A percentile compares a stretch with the other conserved stretches of the same genome.
Conservation (phyloP, 305 asterid species). For the Ilex paraguariensis region DNA sequence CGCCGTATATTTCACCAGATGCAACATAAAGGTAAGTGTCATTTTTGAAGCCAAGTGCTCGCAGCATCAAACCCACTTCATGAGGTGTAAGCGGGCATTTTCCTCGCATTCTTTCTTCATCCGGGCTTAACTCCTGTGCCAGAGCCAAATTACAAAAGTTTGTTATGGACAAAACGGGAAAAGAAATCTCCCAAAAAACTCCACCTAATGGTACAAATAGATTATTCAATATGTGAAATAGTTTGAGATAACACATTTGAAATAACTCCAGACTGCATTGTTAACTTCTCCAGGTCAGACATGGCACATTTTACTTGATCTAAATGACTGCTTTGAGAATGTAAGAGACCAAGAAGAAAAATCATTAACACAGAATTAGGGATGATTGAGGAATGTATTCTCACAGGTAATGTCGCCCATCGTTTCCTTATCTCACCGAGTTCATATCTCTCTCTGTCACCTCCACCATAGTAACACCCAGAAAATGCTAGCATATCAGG, state of each 20-base stretch:
- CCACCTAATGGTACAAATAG: constrained; percentile 3
- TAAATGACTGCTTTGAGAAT: neutral
- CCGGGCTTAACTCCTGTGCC: constrained; percentile 82
- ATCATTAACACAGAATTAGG: neutral
- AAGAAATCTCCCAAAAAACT: too few relatives aligned
- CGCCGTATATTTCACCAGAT: constrained; percentile 99
- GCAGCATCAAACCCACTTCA: constrained; percentile 94
- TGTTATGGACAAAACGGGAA: too few relatives aligned
- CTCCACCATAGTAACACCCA: constrained; percentile 98
- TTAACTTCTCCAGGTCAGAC: too few relatives aligned
- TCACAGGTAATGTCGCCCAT: constrained; percentile 96
- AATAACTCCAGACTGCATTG: too few relatives aligned
- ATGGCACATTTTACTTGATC: neutral
- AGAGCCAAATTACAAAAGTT: constrained; percentile 10
- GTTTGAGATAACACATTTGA: neutral
- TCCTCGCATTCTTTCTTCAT: constrained; percentile 92
- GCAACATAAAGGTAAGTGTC: constrained; percentile 85
- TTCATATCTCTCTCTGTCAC: constrained; percentile 87
- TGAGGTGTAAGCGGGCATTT: constrained; percentile 98
- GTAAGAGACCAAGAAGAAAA: neutral
- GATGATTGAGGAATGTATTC: constrained; percentile 26
- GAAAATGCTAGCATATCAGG: constrained; percentile 99
- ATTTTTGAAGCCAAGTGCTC: constrained; percentile 90
- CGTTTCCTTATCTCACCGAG: constrained; percentile 91
- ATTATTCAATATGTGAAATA: neutral